phyloP scores from a whole-genome alignment of 1,284 basidiomycete genomes.

The Grifola frondosa region DNA sequence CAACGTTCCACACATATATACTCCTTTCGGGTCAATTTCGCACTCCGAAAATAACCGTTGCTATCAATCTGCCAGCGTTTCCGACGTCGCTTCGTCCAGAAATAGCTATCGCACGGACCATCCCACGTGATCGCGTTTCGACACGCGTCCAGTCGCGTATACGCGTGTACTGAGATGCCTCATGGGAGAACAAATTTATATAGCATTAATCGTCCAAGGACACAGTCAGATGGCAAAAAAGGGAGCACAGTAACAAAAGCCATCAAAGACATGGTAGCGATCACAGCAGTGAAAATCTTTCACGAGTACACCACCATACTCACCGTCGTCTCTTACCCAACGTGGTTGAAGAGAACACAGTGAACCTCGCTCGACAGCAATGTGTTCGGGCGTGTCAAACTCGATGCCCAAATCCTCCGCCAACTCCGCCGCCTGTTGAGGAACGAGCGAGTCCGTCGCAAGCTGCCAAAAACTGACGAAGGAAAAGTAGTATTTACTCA shows the following conservation, averaged over 20 bases:
- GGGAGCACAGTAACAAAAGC: too few relatives aligned
- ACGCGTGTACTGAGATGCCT: too few relatives aligned
- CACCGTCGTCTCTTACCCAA: constrained; percentile 22
- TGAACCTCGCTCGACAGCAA: constrained; percentile 49
- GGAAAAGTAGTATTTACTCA: too few relatives aligned
- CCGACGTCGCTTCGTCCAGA: too few relatives aligned
- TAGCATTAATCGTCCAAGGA: too few relatives aligned
- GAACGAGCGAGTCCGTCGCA: constrained; percentile 62
- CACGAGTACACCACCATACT: constrained; percentile 15
- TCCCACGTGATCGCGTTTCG: constrained; percentile 33
- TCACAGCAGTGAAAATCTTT: too few relatives aligned
- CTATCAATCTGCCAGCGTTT: constrained; percentile 6
- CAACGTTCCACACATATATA: constrained; percentile 8
- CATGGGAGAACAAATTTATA: too few relatives aligned
- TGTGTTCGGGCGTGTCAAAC: constrained; percentile 66
- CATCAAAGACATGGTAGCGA: too few relatives aligned
- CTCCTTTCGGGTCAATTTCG: constrained; percentile 5
- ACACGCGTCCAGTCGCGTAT: not conserved
- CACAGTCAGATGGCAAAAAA: too few relatives aligned
- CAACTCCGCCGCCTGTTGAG: constrained; percentile 59
- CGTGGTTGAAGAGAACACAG: constrained; percentile 37
- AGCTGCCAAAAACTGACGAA: constrained; percentile 76
- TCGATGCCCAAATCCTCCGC: constrained; percentile 77
- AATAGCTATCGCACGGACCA: constrained; percentile 34
- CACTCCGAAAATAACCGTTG: constrained; percentile 19